These are phyloP conservation scores for Pterocarpus santalinus DNA, from an alignment of 306 rosid species.

Conservation along the genomic window DNA sequence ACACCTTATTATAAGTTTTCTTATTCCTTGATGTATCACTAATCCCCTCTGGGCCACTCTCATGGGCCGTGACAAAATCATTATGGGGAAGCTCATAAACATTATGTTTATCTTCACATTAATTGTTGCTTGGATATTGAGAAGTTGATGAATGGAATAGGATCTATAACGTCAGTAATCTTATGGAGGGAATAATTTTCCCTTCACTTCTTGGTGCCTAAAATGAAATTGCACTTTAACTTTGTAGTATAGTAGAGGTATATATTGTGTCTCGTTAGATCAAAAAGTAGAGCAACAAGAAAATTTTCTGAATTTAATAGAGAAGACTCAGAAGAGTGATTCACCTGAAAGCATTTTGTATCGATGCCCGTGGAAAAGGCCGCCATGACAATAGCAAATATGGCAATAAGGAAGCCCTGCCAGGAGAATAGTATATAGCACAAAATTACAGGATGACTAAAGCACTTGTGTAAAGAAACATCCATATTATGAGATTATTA, in stretches of 20 bases:
- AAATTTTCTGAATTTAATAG: background rate
- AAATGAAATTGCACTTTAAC: background rate
- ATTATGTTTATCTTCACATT: background rate
- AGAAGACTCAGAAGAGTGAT: conserved; percentile 17
- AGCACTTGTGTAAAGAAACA: background rate
- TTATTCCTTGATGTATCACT: no score
- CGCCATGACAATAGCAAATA: conserved; percentile 82
- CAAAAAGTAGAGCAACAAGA: background rate
- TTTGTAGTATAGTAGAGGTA: background rate
- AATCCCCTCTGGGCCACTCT: no score
- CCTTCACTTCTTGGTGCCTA: background rate
- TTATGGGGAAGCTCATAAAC: background rate
- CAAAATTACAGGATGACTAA: background rate
- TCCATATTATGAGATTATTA: background rate
- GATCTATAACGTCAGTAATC: background rate
- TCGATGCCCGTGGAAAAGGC: conserved; percentile 93
- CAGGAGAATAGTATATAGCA: conserved; percentile 33
- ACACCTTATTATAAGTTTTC: no score
- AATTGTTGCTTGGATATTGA: background rate
- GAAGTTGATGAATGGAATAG: background rate
- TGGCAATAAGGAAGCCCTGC: conserved; percentile 83
- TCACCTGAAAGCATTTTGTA: conserved; percentile 87
- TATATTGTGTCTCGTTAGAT: background rate
- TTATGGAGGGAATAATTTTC: background rate
- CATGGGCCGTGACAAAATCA: background rate